Conservation (phyloP, 306 rosid species). For the Clitoria ternatea region DNA sequence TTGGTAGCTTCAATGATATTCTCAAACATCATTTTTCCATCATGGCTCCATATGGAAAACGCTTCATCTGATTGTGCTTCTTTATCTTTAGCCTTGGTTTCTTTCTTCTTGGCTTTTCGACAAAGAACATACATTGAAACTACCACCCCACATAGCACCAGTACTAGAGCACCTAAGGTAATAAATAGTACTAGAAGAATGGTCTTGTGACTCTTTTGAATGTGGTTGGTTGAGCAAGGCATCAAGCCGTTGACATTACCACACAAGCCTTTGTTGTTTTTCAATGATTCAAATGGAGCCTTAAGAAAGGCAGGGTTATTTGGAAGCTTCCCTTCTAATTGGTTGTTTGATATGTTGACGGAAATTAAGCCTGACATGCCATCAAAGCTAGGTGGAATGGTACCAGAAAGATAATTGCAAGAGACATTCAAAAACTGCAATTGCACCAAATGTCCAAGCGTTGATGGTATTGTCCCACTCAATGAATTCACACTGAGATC, state of each 20-base stretch:
- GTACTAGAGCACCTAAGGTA: neutral
- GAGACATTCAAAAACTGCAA: constrained; percentile 30
- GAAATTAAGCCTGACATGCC: constrained; percentile 32
- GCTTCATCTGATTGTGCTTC: neutral
- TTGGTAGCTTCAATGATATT: constrained; percentile 26
- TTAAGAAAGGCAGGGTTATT: constrained; percentile 4
- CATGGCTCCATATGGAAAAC: constrained; percentile 27
- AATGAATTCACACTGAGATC: no score
- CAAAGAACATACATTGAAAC: constrained; percentile 14
- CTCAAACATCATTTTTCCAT: constrained; percentile 12
- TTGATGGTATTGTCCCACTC: constrained; percentile 24
- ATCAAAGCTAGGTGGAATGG: constrained; percentile 28
- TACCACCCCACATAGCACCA: constrained; percentile 1
- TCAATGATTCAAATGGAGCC: constrained; percentile 20
- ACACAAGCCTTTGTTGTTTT: no score
- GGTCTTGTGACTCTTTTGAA: neutral
- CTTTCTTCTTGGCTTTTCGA: neutral
- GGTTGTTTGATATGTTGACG: constrained; percentile 32
- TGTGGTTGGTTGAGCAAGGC: neutral
- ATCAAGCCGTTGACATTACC: constrained; percentile 21
- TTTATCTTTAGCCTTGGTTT: neutral
- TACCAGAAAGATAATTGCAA: constrained; percentile 25
- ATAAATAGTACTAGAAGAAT: neutral
- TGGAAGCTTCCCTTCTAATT: constrained; percentile 24
- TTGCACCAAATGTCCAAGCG: constrained; percentile 12